Evolutionary conservation across 805 yeast genomes (phyloP).

Genomic region (Metschnikowia gruessii): DNA sequence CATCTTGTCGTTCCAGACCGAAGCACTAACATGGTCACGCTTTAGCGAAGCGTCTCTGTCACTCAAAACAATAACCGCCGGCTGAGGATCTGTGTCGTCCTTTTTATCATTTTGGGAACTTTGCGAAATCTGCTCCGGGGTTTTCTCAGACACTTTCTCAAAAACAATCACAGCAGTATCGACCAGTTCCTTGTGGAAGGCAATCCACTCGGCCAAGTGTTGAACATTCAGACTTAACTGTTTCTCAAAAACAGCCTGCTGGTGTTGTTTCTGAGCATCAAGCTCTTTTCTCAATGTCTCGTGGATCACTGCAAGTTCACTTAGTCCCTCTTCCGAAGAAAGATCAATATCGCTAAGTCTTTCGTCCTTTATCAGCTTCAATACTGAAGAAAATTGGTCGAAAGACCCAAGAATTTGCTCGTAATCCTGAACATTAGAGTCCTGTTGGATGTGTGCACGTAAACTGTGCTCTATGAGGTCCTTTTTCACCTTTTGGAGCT

Average conservation of each 20-base stretch:
- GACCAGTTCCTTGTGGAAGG: conserved; percentile 3
- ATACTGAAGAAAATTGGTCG: conserved; percentile 20
- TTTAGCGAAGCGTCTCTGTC: conserved; percentile 5
- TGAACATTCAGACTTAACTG: conserved; percentile 12
- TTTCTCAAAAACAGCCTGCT: conserved; percentile 12
- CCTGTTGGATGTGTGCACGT: conserved; percentile 25
- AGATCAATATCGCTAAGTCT: conserved; percentile 26
- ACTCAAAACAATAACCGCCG: not conserved
- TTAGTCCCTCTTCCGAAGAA: conserved; percentile 12
- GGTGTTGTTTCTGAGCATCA: conserved; percentile 17
- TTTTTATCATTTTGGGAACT: no score
- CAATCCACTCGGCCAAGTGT: conserved; percentile 21
- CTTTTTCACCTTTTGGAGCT: conserved; percentile 53
- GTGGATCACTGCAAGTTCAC: conserved; percentile 29
- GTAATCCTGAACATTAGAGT: conserved; percentile 15
- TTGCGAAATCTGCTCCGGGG: no score
- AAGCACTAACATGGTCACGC: not conserved
- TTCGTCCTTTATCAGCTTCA: conserved; percentile 28
- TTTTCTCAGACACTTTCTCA: not conserved
- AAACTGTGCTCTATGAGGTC: conserved; percentile 56
- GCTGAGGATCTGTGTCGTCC: not conserved
- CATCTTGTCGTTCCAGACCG: conserved; percentile 5
- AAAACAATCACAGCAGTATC: conserved; percentile 1
- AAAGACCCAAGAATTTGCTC: conserved; percentile 18
- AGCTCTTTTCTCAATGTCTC: conserved; percentile 27